Conservation (phyloP, 2,329 filamentous ascomycete genomes). For the Penicillium sp. region DNA sequence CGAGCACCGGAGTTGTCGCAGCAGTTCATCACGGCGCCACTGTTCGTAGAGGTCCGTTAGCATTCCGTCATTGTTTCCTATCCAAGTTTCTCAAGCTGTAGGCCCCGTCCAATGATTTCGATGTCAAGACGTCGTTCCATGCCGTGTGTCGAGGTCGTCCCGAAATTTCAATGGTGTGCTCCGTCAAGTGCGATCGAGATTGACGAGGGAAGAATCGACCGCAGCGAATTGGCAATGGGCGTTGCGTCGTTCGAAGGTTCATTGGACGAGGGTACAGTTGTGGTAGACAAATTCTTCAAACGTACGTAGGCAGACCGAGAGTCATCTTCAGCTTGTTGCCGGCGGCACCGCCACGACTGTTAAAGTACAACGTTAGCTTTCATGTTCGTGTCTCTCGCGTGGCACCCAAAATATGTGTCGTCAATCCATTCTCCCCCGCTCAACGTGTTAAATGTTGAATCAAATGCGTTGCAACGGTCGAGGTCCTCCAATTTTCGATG, state of each 20-base stretch:
- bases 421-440: slow-evolving; percentile 2
- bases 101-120: slow-evolving; percentile 13
- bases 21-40: slow-evolving; percentile 99
- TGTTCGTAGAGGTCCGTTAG: slow-evolving; percentile 43
- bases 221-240: slow-evolving; percentile 5
- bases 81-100: slow-evolving; percentile 7
- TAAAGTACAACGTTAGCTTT: slow-evolving; percentile 22
- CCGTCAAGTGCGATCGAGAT: background rate
- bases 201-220: background rate
- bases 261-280: slow-evolving; percentile 16
- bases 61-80: slow-evolving; percentile 19
- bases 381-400: slow-evolving; percentile 5
- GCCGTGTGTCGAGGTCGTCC: background rate
- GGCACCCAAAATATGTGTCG: slow-evolving; percentile 5
- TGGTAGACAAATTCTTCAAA: slow-evolving; percentile 36
- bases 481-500: slow-evolving; percentile 15
- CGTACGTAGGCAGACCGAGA: slow-evolving; percentile 99
- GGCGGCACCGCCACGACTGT: slow-evolving; percentile 77
- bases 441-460: slow-evolving; percentile 8
- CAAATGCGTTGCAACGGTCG: slow-evolving; percentile 4
- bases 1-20: slow-evolving; percentile 98
- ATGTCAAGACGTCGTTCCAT: background rate
- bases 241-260: slow-evolving; percentile 9
- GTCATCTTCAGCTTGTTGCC: slow-evolving; percentile 99
- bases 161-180: background rate